phyloP scores from a whole-genome alignment of 257 asterid species.

The Solanum ahanhuiri region DNA sequence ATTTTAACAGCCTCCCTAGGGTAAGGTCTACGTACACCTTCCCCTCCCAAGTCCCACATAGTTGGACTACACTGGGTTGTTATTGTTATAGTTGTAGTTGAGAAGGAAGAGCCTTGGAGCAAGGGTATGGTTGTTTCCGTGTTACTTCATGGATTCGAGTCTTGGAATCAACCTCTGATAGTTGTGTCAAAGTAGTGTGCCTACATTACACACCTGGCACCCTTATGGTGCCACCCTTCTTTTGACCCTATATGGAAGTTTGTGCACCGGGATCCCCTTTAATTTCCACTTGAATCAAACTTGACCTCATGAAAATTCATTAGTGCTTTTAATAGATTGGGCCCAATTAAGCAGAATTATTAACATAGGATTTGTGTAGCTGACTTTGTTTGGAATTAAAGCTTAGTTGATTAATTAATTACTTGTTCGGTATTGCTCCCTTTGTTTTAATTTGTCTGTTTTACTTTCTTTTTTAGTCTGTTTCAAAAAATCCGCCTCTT shows the following conservation, averaged over 20 bases:
- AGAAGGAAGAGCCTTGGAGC: neutral
- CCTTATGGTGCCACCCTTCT: neutral
- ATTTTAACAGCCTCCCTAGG: neutral
- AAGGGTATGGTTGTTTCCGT: neutral
- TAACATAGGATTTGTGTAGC: too few species aligned
- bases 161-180: neutral
- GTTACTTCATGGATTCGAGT: neutral
- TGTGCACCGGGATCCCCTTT: neutral
- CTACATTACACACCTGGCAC: neutral
- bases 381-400: too few species aligned
- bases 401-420: neutral
- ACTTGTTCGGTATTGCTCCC: neutral
- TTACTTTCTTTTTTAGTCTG: neutral
- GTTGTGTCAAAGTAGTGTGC: neutral
- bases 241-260: neutral
- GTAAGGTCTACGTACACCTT: neutral
- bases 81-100: neutral
- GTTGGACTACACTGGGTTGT: neutral
- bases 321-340: neutral
- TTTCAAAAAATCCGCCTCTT: neutral
- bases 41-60: neutral
- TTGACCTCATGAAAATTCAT: neutral
- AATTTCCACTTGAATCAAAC: neutral
- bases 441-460: neutral
- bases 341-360: neutral